phyloP scores from a whole-genome alignment of 140 eudicot genomes.

The Cichorium intybus region DNA sequence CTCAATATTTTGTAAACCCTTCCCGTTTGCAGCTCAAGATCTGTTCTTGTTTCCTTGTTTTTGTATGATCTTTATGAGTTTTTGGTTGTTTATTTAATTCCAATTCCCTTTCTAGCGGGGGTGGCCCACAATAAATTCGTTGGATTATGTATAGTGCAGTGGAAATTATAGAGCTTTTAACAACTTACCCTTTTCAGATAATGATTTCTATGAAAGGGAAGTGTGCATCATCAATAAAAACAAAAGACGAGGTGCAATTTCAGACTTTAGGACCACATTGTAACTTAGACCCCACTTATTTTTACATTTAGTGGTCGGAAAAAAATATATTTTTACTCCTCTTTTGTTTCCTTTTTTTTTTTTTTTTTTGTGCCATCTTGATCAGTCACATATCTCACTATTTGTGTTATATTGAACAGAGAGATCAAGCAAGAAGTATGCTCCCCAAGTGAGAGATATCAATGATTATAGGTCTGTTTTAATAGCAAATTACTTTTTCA shows the following conservation, averaged over 20 bases:
- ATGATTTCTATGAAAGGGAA: conserved; percentile 83
- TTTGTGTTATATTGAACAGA: conserved; percentile 37
- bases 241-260: conserved; percentile 66
- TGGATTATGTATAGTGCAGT: conserved; percentile 23
- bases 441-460: conserved; percentile 70
- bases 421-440: conserved; percentile 45
- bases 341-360: conserved; percentile 10
- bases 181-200: conserved; percentile 64
- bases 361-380: conserved; percentile 3
- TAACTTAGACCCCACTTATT: conserved; percentile 26
- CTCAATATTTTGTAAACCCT: conserved; percentile 10
- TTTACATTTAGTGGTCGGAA: conserved; percentile 6
- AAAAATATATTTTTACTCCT: conserved; percentile 17
- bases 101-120: background rate
- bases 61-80: conserved; percentile 10
- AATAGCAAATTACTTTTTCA: background rate
- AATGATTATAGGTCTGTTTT: conserved; percentile 58
- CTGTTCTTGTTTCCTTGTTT: conserved; percentile 31
- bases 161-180: conserved; percentile 56
- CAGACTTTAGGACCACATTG: conserved; percentile 71
- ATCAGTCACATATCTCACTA: background rate
- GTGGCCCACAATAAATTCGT: conserved; percentile 32
- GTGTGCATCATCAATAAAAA: conserved; percentile 80
- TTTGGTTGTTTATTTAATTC: background rate
- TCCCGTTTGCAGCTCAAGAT: conserved; percentile 28